These are phyloP conservation scores for Epichloe aotearoae DNA, from an alignment of 2,329 filamentous ascomycete species.

Conservation along the genomic window DNA sequence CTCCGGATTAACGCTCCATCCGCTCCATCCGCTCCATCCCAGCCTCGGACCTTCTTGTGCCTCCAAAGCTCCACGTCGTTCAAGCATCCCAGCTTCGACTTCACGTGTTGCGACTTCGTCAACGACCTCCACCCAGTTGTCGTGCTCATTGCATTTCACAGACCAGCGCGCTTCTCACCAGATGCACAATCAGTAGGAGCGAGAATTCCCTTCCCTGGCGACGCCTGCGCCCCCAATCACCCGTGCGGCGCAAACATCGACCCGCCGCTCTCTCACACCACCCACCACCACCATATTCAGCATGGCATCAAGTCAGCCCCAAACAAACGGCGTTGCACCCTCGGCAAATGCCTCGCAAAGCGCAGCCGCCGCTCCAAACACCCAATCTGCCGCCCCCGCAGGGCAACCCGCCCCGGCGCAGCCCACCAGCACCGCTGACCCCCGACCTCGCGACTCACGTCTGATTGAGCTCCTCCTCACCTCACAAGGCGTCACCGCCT, in stretches of 20 bases:
- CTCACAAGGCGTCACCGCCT: slow-evolving; percentile 64
- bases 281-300: slow-evolving; percentile 1
- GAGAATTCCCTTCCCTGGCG: neutral
- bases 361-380: slow-evolving; percentile 18
- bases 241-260: neutral
- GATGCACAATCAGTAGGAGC: neutral
- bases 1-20: neutral
- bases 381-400: slow-evolving; percentile 20
- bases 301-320: slow-evolving; percentile 28
- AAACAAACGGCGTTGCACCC: slow-evolving; percentile 40
- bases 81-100: neutral
- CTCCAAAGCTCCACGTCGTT: neutral
- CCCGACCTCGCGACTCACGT: slow-evolving; percentile 63
- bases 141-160: neutral
- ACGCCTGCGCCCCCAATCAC: neutral
- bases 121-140: neutral
- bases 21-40: too few relatives aligned
- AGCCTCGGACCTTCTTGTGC: too few relatives aligned
- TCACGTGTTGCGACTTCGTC: neutral
- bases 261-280: neutral
- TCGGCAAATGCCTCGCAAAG: slow-evolving; percentile 21
- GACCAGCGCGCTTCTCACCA: neutral
- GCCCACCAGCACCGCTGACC: slow-evolving; percentile 26
- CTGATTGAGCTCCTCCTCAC: slow-evolving; percentile 69
- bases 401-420: slow-evolving; percentile 15